Evolutionary conservation across 2,329 filamentous ascomycete species (phyloP), one percentile per base, ranked within the genome.

Genomic region (Fragosphaeria purpurea): DNA sequence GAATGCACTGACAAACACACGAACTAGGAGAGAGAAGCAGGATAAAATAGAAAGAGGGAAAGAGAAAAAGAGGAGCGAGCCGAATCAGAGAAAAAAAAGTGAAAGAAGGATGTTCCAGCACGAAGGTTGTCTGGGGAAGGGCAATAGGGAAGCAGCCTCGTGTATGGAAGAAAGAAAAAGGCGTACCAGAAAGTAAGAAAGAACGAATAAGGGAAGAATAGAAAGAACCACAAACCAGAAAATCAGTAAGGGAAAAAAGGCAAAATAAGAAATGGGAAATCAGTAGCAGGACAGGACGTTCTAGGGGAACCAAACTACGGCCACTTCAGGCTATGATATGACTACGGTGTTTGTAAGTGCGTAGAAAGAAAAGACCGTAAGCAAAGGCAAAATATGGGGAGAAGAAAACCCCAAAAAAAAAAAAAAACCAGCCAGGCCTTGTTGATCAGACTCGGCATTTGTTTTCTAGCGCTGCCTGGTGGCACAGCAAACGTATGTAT

Each of bases 161-260:
- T 11, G 11, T 5, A 32, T 13, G 31, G 46, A 13, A 41, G n/a
- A 31, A 42, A 33, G n/a, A 33, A 43, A 43, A n/a, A 44, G 33
- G 40, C 22, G 41, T 44, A 49, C 41, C 41, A 44, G 8, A 34
- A 40, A 44, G 44, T 10, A 30, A 43, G 41, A 49, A 49, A 34
- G 47, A 49, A 49, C 35, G 41, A 44, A 39, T 11, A 7, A 35
- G 39, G 31, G 12, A 44, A 12, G 22, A 41, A 44, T 22, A 22
- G 12, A 44, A 48, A 41, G 47, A 39, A 42, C 41, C 8, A 44
- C 13, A 44, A 12, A 33, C 42, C 30, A 48, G 35, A 44, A 41
- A 41, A 39, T 35, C 30, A 49, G 47, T 41, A 33, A 41, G 22
- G 22, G 41, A 50, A 31, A 4, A 41, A 35, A 41, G 30, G 47